Evolutionary conservation across 2,329 filamentous ascomycete genomes (phyloP).

Genomic region (Hortaea sp.): DNA sequence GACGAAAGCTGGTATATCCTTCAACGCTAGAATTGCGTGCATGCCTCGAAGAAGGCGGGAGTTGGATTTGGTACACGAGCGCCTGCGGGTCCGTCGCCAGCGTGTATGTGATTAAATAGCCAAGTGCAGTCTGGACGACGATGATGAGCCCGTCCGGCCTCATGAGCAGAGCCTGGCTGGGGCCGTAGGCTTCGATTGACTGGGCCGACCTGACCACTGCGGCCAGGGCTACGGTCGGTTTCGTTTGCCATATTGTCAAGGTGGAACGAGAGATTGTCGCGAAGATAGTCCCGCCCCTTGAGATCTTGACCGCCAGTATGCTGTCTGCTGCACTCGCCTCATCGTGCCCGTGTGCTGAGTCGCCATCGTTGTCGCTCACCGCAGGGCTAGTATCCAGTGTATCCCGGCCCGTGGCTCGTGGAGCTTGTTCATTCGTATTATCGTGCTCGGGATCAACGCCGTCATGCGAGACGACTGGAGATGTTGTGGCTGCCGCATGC

Average conservation of each 20-base stretch:
- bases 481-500: conserved; percentile 36
- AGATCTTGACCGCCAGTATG: conserved; percentile 66
- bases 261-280: conserved; percentile 76
- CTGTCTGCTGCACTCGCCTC: conserved; percentile 9
- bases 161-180: conserved; percentile 73
- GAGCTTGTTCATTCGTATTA: too few species aligned
- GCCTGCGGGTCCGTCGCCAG: conserved; percentile 74
- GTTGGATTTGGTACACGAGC: conserved; percentile 74
- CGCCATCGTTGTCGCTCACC: not conserved
- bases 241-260: conserved; percentile 89
- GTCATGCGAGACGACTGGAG: not conserved
- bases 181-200: conserved; percentile 74
- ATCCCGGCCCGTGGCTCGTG: too few species aligned
- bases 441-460: too few species aligned
- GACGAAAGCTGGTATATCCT: conserved; percentile 19
- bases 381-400: not conserved
- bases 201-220: conserved; percentile 70
- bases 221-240: conserved; percentile 84
- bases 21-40: conserved; percentile 41
- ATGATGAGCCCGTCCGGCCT: conserved; percentile 87
- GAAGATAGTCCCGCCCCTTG: conserved; percentile 73
- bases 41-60: conserved; percentile 45
- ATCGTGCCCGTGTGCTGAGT: not conserved
- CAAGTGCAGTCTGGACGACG: conserved; percentile 74
- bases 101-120: conserved; percentile 90